Evolutionary conservation across 2,329 filamentous ascomycete species (phyloP).

Genomic region (Cordyceps pruinosa): DNA sequence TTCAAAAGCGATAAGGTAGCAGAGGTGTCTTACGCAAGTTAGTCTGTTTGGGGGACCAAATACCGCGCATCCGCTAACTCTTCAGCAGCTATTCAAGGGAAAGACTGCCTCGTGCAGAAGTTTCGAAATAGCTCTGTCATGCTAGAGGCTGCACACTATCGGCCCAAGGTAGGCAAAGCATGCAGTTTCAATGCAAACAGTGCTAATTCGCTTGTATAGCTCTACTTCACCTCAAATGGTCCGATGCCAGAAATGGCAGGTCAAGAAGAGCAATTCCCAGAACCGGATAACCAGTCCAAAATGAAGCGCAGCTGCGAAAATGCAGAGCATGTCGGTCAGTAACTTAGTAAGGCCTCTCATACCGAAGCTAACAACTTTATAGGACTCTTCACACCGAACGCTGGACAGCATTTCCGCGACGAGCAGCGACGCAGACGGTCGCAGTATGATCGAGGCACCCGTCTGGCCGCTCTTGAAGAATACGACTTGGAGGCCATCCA

Average conservation of each 20-base stretch:
- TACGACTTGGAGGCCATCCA: slow-evolving; percentile 45
- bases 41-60: slow-evolving; percentile 27
- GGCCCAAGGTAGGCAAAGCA: slow-evolving; percentile 61
- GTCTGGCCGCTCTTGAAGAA: slow-evolving; percentile 61
- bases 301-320: slow-evolving; percentile 83
- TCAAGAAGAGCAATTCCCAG: slow-evolving; percentile 67
- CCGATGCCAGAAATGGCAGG: slow-evolving; percentile 51
- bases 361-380: background rate
- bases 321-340: slow-evolving; percentile 72
- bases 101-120: slow-evolving; percentile 84
- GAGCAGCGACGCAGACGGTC: slow-evolving; percentile 71
- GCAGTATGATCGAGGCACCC: slow-evolving; percentile 75
- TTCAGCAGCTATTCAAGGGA: slow-evolving; percentile 73
- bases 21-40: slow-evolving; percentile 92
- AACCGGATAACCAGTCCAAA: slow-evolving; percentile 78
- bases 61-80: slow-evolving; percentile 20
- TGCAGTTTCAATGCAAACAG: background rate
- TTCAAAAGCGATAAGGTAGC: slow-evolving; percentile 80
- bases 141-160: slow-evolving; percentile 73
- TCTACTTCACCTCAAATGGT: slow-evolving; percentile 46
- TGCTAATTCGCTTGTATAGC: slow-evolving; percentile 25
- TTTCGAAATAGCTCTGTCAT: slow-evolving; percentile 97
- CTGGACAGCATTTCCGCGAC: slow-evolving; percentile 64
- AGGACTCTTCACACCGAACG: slow-evolving; percentile 77
- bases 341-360: background rate